Evolutionary conservation across 805 yeast genomes (phyloP).

Genomic region (Hanseniaspora vineae): DNA sequence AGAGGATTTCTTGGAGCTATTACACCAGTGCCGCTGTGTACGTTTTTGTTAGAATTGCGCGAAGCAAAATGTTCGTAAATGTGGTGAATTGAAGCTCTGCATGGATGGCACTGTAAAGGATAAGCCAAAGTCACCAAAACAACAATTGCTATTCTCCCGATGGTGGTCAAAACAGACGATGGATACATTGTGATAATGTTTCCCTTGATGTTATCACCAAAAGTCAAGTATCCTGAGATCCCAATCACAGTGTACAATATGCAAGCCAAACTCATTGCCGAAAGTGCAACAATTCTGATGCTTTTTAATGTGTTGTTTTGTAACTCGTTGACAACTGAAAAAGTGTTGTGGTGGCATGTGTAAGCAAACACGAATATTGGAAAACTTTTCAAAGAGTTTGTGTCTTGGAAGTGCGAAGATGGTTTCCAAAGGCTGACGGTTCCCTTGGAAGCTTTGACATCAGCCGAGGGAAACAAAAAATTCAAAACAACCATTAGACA

Average conservation of each 20-base stretch:
- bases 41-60: no score
- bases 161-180: slow-evolving; percentile 42
- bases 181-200: slow-evolving; percentile 74
- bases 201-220: slow-evolving; percentile 69
- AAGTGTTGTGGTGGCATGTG: slow-evolving; percentile 94
- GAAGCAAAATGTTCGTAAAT: slow-evolving; percentile 37
- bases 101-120: slow-evolving; percentile 86
- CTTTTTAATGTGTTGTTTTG: slow-evolving; percentile 36
- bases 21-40: no score
- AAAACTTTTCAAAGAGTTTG: slow-evolving; percentile 52
- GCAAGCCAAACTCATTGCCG: slow-evolving; percentile 49
- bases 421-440: slow-evolving; percentile 37
- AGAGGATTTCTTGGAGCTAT: no score
- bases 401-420: slow-evolving; percentile 17
- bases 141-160: slow-evolving; percentile 74
- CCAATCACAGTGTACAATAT: slow-evolving; percentile 61
- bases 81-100: slow-evolving; percentile 69
- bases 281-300: slow-evolving; percentile 33
- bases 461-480: slow-evolving; percentile 27
- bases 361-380: slow-evolving; percentile 92
- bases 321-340: slow-evolving; percentile 75
- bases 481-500: slow-evolving; percentile 64
- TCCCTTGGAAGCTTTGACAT: slow-evolving; percentile 29
- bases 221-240: slow-evolving; percentile 69
- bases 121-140: slow-evolving; percentile 71